These are phyloP conservation scores for Phoenix dactylifera DNA, from an alignment of 176 grass and related monocot genomes.

Conservation along the genomic window DNA sequence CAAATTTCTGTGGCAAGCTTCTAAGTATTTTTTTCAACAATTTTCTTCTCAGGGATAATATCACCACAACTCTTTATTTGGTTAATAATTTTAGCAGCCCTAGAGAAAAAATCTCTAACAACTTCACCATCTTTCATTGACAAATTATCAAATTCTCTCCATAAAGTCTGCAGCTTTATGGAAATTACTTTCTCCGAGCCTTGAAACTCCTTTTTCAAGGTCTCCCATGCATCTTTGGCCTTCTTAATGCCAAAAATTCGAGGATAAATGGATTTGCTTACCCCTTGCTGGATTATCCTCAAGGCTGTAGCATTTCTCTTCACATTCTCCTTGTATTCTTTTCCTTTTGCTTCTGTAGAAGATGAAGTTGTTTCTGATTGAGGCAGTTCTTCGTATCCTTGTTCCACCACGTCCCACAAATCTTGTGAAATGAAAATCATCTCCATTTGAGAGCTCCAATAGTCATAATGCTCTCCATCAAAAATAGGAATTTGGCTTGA, in stretches of 20 bases:
- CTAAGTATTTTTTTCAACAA: not conserved
- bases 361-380: no score
- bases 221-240: not conserved
- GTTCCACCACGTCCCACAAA: no score
- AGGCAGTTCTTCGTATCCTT: no score
- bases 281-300: not conserved
- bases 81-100: not conserved
- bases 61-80: slow-evolving; percentile 1
- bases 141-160: slow-evolving; percentile 1
- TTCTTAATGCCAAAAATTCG: not conserved
- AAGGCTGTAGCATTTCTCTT: slow-evolving; percentile 2
- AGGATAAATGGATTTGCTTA: not conserved
- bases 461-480: no score
- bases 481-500: no score
- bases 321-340: not conserved
- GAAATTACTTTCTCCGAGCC: not conserved
- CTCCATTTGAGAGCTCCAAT: no score
- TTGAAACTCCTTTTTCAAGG: not conserved
- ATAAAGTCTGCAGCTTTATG: not conserved
- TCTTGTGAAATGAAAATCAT: no score
- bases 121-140: not conserved
- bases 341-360: no score
- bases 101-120: not conserved
- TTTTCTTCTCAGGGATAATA: not conserved
- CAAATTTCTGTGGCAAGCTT: not conserved